Evolutionary conservation across 306 rosid genomes (phyloP), one percentile per base, ranked within the genome.

Genomic region (Arachis stenosperma): DNA sequence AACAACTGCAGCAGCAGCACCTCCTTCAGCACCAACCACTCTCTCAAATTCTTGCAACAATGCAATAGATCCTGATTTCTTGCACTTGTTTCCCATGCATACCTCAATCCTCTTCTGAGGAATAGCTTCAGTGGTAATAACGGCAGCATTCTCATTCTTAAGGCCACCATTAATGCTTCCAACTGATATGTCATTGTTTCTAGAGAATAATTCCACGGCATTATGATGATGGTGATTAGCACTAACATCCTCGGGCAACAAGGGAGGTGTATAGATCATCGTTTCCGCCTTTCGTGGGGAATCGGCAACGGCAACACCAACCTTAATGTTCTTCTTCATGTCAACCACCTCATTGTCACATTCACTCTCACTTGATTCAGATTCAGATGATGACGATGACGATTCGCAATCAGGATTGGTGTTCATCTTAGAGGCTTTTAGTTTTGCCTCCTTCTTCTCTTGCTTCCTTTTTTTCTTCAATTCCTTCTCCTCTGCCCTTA

Each of bases 11-110:
- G 88, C 89, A 75, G 88, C 97, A 71, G 83, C 75, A 4, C 85
- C 90, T 1, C 88, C 87, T 59, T 86, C 87, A 74, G n/a, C 86
- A 2, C 88, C 93, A 64, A 86, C 62, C 69, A 71, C 85, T 75
- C 69, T 87, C 85, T 71, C 89, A 36, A 95, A 90, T 72, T 90
- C 92, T 60, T 87, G 85, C 72, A 95, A 44, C 82, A 95, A 75
- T 43, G 81, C 86, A 27, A 71, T 80, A 43, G 83, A 84, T 55
- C 99, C 99, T 27, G 84, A 87, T 67, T 42, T 88, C 68, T 78
- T 84, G 86, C 99, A 95, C 76, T 90, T 90, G 57, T 79, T 82
- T 1, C 99, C 99, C 98, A 95, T 85, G 68, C 99, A 95, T 3
- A 95, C 98, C 79, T 95, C 98, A 80, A 95, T 79, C 86, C 78